phyloP scores from a whole-genome alignment of 345 rosid genomes.

The Carallia pectinifolia region DNA sequence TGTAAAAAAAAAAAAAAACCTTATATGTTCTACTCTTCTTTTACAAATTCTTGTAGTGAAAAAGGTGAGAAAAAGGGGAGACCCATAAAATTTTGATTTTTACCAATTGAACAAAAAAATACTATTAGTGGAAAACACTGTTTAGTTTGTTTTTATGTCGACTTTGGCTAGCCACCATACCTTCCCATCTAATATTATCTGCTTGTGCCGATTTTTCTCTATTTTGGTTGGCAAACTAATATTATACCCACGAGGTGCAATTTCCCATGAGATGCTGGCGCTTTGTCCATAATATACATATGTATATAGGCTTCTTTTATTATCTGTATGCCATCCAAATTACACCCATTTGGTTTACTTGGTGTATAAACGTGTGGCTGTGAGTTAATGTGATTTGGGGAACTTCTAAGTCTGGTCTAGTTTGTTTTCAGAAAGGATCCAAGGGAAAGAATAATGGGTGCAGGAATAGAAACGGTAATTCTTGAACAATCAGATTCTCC shows the following conservation, averaged over 20 bases:
- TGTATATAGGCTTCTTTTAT: constrained; percentile 32
- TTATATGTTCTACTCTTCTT: constrained; percentile 28
- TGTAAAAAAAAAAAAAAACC: not conserved
- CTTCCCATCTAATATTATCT: constrained; percentile 45
- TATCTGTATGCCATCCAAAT: not conserved
- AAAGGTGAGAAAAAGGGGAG: constrained; percentile 32
- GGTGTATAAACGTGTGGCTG: not conserved
- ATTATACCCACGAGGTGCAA: constrained; percentile 62
- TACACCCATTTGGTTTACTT: constrained; percentile 2
- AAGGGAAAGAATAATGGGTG: constrained; percentile 29
- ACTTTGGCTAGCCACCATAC: constrained; percentile 56
- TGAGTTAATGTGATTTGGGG: constrained; percentile 20
- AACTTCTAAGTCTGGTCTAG: constrained; percentile 25
- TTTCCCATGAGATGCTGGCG: constrained; percentile 83
- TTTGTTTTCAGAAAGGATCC: constrained; percentile 23
- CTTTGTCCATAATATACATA: constrained; percentile 35
- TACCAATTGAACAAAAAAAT: constrained; percentile 23
- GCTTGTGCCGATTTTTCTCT: constrained; percentile 10
- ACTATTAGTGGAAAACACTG: constrained; percentile 46
- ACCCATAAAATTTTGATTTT: constrained; percentile 24
- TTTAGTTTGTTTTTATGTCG: constrained; percentile 44
- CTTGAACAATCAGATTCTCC: constrained; percentile 32
- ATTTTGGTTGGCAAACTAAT: constrained; percentile 39
- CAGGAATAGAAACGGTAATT: constrained; percentile 25
- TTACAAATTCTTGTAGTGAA: constrained; percentile 38